A percentile compares a stretch with the other conserved stretches of the same genome.
phyloP scores from a whole-genome alignment of 306 rosid genomes.

The Hippophae rhamnoides region DNA sequence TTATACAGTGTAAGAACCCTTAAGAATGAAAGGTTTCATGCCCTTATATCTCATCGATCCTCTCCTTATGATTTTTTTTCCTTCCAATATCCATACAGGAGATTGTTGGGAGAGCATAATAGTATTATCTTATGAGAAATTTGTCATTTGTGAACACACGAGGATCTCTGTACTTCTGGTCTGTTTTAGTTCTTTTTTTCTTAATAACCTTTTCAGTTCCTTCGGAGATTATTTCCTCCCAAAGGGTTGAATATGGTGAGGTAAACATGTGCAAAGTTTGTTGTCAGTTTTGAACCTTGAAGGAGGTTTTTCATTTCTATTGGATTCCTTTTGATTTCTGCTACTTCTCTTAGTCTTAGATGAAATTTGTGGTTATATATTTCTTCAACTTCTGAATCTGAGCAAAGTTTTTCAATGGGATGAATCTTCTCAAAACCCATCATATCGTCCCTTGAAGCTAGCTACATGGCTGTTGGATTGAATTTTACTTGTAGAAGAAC shows the following conservation, averaged over 20 bases:
- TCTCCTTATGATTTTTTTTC: slow-evolving; percentile 15
- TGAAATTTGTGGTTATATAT: not conserved
- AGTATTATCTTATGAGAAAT: slow-evolving; percentile 18
- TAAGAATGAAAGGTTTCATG: too few species aligned
- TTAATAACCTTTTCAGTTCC: not conserved
- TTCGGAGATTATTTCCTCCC: not conserved
- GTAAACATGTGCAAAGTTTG: not conserved
- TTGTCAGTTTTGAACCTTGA: slow-evolving; percentile 2
- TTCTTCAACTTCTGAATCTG: slow-evolving; percentile 12
- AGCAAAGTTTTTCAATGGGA: slow-evolving; percentile 11
- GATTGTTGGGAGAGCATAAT: slow-evolving; percentile 18
- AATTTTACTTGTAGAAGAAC: not conserved
- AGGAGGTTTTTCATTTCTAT: slow-evolving; percentile 14
- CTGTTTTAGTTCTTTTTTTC: too few species aligned
- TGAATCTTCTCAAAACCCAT: slow-evolving; percentile 6
- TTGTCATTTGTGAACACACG: too few species aligned
- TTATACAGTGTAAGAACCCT: too few species aligned
- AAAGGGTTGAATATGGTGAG: not conserved
- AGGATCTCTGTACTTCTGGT: too few species aligned
- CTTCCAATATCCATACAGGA: slow-evolving; percentile 16
- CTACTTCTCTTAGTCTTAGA: not conserved
- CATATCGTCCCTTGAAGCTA: not conserved
- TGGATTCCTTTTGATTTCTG: slow-evolving; percentile 13
- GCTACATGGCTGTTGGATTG: slow-evolving; percentile 1
- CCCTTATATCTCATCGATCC: too few species aligned